Percentiles rank a stretch among this genome's conserved stretches.
phyloP scores from a whole-genome alignment of 1,284 basidiomycete genomes.

The Phylloboletellus chloephorus region DNA sequence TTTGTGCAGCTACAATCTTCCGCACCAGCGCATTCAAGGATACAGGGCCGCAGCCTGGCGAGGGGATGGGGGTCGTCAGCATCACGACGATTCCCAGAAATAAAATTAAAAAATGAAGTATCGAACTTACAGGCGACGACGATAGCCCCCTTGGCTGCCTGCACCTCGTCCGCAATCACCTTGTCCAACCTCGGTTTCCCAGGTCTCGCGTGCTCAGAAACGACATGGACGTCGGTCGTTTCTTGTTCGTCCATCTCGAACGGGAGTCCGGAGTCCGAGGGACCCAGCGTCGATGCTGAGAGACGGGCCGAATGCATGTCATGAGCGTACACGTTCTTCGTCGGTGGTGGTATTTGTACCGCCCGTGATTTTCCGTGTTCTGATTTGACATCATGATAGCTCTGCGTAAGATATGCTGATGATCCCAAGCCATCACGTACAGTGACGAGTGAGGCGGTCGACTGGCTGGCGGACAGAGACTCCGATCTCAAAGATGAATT shows the following conservation, averaged over 20 bases:
- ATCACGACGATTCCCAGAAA: neutral
- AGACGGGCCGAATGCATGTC: neutral
- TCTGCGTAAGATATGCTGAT: neutral
- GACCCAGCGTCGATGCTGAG: constrained; percentile 8
- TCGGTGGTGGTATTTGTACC: constrained; percentile 5
- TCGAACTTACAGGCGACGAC: constrained; percentile 67
- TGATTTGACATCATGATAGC: constrained; percentile 21
- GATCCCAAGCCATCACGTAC: neutral
- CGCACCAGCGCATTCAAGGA: constrained; percentile 70
- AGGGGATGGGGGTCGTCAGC: neutral
- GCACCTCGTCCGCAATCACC: constrained; percentile 65
- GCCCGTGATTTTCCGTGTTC: constrained; percentile 27
- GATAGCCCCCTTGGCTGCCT: constrained; percentile 49
- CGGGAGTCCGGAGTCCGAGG: constrained; percentile 10
- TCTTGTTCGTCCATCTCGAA: constrained; percentile 65
- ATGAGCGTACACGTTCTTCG: neutral
- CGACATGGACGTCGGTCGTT: constrained; percentile 56
- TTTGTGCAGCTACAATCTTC: constrained; percentile 60
- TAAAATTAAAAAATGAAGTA: neutral
- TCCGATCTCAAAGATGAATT: constrained; percentile 2
- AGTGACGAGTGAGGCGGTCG: constrained; percentile 7
- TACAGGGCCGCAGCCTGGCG: constrained; percentile 66
- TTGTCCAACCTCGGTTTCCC: constrained; percentile 71
- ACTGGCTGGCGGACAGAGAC: neutral
- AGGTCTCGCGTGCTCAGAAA: constrained; percentile 66